Base-by-base conservation (phyloP, 129 eudicot genomes). In the Flaveria trinervia region DNA sequence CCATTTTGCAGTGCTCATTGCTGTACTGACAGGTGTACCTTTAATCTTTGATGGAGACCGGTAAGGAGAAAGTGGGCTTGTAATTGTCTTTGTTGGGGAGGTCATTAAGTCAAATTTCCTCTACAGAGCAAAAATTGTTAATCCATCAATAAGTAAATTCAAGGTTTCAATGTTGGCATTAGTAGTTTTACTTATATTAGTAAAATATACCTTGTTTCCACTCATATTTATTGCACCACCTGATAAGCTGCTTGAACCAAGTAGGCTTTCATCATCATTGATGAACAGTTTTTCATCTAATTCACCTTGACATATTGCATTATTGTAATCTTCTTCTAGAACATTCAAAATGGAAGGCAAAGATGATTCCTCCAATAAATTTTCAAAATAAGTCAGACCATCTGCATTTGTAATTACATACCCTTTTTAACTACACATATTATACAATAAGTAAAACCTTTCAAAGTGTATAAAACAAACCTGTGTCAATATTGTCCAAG, bases 1-100 rank as follows among this genome's bases (percentile, higher is more conserved):
- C 99, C 99, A 95, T 84, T 85, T 95, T 55, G 95, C 96, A 64
- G 99, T 95, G 44, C 96, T 92, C 97, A 95, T 89, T 69, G 96
- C 96, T 36, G 96, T 95, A 89, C 88, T 92, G 62, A 92, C 99
- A 30, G 99, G 99, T 22, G 97, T 95, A 54, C 91, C 81, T 66
- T 84, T 72, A 65, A 86, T 81, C 77, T 82, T 91, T 13, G 81
- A 75, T 56, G 99, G 99, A 80, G 99, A 95, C n/a, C 92, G 89
- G 67, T 10, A 82, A 8, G 97, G 97, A 23, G 99, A 91, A 30
- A 91, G 89, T 62, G 99, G 96, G 73, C 91, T 86, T 5, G 94
- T 81, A 33, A 89, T 79, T 49, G 99, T 86, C 81, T 92, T 95
- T 75, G 96, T 76, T 67, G 99, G 99, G 73, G 99, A 95, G 39